Evolutionary conservation across 768 basidiomycete genomes (phyloP), one percentile per base, ranked within the genome.

Genomic region (Tulasnella sp.): DNA sequence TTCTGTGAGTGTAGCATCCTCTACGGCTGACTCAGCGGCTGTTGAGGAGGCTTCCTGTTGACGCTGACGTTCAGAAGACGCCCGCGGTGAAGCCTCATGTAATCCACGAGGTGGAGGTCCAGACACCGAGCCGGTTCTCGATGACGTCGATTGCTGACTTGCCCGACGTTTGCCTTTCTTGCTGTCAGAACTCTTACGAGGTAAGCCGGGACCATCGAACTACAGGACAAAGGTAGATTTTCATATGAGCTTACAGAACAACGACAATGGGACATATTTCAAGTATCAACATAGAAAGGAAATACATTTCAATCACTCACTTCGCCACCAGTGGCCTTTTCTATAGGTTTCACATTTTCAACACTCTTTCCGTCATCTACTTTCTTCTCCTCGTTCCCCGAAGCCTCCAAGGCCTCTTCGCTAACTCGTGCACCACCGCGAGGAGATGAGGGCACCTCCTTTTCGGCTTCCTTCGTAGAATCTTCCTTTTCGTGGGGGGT

Each of bases 1-100:
- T 79, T 85, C 88, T 79, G 90, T 90, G 23, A 88, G 89, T 61
- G 88, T 88, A 71, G 87, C 80, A 23, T 74, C 71, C 29, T 35
- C 72, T 46, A 42, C 35, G 26, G n/a, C 35, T 16, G 61, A 67
- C 29, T 67, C 61, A 7, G 32, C 61, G 32, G 5, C 0, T 7
- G 61, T 26, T 3, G 61, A 26, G 32, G 26, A 32, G 26, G 61
- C 29, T 29, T 67, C 61, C 5, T 26, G 29, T 3, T 67, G 61
- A 4, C 61, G 61, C 32, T 26, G 61, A 35, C 61, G 61, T 2
- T 67, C 61, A 35, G 61, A 67, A 67, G 61, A 67, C 61, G 61
- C 61, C 18, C 61, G 61, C 13, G 61, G 61, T 3, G 61, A 67
- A 2, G 32, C 61, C 61, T 67, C 61, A 67, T 67, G 61, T 29